Conservation (phyloP, 2,329 filamentous ascomycete species). For the Aspergillus viridinutans region DNA sequence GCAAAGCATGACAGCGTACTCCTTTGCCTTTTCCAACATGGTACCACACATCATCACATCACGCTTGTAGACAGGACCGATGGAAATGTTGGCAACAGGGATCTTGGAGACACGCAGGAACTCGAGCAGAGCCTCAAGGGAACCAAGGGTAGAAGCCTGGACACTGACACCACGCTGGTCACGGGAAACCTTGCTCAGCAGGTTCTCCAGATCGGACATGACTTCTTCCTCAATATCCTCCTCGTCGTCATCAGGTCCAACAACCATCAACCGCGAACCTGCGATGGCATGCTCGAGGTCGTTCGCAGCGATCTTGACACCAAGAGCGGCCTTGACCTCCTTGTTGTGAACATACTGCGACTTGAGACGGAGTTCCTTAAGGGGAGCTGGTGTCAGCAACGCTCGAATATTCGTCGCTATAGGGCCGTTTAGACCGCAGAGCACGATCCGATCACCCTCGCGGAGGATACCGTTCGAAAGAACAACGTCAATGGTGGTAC, state of each 20-base stretch:
- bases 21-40: constrained; percentile 93
- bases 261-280: constrained; percentile 88
- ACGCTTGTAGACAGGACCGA: constrained; percentile 95
- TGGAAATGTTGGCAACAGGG: constrained; percentile 93
- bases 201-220: constrained; percentile 85
- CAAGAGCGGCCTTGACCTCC: constrained; percentile 94
- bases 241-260: constrained; percentile 92
- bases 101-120: constrained; percentile 97
- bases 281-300: constrained; percentile 94
- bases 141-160: constrained; percentile 94
- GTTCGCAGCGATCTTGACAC: constrained; percentile 98
- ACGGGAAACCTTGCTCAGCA: constrained; percentile 88
- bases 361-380: constrained; percentile 93
- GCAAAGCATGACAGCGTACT: constrained; percentile 98
- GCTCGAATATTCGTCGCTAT: constrained; percentile 95
- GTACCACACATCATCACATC: constrained; percentile 91
- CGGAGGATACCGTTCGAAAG: constrained; percentile 91
- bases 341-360: constrained; percentile 98
- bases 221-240: constrained; percentile 96
- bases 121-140: constrained; percentile 89
- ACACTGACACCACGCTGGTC: constrained; percentile 92
- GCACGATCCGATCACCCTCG: constrained; percentile 89
- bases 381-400: constrained; percentile 82
- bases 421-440: constrained; percentile 94
- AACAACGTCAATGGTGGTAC: constrained; percentile 97